phyloP scores from a whole-genome alignment of 164 flowering plant genomes.

The Vitis labrusca region DNA sequence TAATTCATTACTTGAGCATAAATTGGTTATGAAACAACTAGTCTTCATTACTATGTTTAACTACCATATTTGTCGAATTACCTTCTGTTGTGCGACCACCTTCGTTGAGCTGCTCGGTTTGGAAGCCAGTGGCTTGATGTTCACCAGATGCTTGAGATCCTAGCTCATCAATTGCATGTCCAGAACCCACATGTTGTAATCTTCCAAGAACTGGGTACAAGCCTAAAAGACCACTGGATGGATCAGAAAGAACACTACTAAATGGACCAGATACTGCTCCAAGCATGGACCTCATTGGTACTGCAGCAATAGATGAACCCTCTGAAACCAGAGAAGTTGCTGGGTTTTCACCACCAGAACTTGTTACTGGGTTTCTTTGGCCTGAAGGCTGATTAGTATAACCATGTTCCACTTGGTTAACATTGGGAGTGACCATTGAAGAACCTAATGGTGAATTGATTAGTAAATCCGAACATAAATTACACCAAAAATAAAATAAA shows the following conservation, averaged over 20 bases:
- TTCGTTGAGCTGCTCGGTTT: conserved; percentile 28
- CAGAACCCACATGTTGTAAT: conserved; percentile 50
- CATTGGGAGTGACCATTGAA: conserved; percentile 17
- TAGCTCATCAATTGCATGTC: conserved; percentile 28
- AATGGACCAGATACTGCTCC: conserved; percentile 66
- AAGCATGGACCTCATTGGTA: conserved; percentile 72
- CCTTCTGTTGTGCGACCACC: conserved; percentile 33
- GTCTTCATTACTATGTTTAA: not conserved
- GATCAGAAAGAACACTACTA: conserved; percentile 39
- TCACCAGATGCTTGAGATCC: conserved; percentile 41
- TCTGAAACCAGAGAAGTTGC: conserved; percentile 32
- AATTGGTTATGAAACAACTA: not conserved
- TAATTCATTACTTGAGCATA: not conserved
- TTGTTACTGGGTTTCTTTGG: conserved; percentile 31
- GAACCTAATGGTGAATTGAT: conserved; percentile 25
- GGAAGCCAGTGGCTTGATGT: conserved; percentile 18
- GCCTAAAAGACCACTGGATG: conserved; percentile 51
- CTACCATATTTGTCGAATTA: conserved; percentile 12
- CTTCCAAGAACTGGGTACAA: conserved; percentile 70
- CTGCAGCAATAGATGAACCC: conserved; percentile 30
- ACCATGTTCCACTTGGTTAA: conserved; percentile 45
- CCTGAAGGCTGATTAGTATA: conserved; percentile 41
- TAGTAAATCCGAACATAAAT: not conserved
- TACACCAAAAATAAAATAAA: not conserved
- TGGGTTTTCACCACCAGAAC: conserved; percentile 29